Evolutionary conservation across 805 yeast species (phyloP).

Genomic region (Wickerhamiella dianesei): DNA sequence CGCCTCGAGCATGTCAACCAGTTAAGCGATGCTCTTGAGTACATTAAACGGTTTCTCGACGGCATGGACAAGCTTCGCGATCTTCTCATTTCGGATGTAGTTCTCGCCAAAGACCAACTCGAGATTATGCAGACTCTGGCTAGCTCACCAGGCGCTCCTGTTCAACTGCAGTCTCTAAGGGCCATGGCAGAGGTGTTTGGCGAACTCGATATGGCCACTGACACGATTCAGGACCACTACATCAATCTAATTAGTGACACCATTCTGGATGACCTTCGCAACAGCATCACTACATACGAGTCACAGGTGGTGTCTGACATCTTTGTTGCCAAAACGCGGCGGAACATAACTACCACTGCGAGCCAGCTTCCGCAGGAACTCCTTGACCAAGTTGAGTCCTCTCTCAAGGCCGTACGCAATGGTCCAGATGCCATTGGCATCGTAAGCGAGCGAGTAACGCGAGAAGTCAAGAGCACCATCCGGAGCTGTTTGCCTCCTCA

Average conservation of each 20-base stretch:
- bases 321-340: background rate
- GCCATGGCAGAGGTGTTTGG: conserved; percentile 41
- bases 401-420: background rate
- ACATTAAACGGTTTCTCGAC: conserved; percentile 29
- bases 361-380: background rate
- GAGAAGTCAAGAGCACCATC: conserved; percentile 62
- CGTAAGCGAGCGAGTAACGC: conserved; percentile 55
- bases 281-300: background rate
- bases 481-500: conserved; percentile 44
- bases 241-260: background rate
- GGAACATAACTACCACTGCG: background rate
- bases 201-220: conserved; percentile 27
- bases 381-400: background rate
- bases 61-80: conserved; percentile 44
- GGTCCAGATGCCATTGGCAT: conserved; percentile 35
- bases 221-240: background rate
- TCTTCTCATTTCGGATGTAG: background rate
- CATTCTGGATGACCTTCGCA: conserved; percentile 7
- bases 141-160: conserved; percentile 22
- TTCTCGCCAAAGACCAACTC: background rate
- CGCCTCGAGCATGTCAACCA: conserved; percentile 31
- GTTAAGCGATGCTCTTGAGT: conserved; percentile 34
- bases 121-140: background rate
- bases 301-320: background rate
- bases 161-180: conserved; percentile 33